phyloP scores from a whole-genome alignment of 306 rosid species.

The Geum urbanum region DNA sequence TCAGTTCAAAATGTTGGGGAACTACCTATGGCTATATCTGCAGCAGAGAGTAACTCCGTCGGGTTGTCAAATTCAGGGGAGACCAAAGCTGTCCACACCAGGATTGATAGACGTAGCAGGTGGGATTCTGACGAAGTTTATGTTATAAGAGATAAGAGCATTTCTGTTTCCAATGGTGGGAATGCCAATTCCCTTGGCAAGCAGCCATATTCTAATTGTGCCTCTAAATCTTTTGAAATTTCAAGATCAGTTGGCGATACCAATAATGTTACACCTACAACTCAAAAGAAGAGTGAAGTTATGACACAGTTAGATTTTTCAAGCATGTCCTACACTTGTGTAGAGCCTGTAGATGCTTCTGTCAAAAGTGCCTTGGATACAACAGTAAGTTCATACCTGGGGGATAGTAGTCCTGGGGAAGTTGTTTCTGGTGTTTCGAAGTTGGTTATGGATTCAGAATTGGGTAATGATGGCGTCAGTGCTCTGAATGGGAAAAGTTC shows the following conservation, averaged over 20 bases:
- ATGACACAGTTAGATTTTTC: constrained; percentile 36
- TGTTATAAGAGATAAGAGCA: constrained; percentile 32
- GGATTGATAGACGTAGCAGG: constrained; percentile 27
- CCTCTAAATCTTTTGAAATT: constrained; percentile 34
- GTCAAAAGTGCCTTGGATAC: constrained; percentile 33
- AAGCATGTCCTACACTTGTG: constrained; percentile 31
- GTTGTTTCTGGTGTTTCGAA: constrained; percentile 41
- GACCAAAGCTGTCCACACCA: constrained; percentile 28
- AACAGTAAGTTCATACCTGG: constrained; percentile 23
- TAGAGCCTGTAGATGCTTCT: constrained; percentile 29
- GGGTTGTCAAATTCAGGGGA: constrained; percentile 35
- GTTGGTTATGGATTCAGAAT: constrained; percentile 32
- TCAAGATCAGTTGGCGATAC: constrained; percentile 33
- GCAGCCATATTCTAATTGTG: constrained; percentile 30
- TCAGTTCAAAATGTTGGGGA: constrained; percentile 33
- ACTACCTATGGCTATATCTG: constrained; percentile 25
- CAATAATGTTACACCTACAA: constrained; percentile 30
- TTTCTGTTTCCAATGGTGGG: constrained; percentile 27
- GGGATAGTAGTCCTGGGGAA: constrained; percentile 35
- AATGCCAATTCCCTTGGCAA: constrained; percentile 23
- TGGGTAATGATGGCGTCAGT: constrained; percentile 26
- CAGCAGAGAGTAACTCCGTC: constrained; percentile 31
- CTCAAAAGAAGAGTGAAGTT: constrained; percentile 37
- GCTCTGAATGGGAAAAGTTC: constrained; percentile 25
- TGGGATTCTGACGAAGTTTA: constrained; percentile 32